A percentile compares a stretch with the other conserved stretches of the same genome.
Conservation (phyloP, 208 protist species). For the Trypanosoma melophagium region DNA sequence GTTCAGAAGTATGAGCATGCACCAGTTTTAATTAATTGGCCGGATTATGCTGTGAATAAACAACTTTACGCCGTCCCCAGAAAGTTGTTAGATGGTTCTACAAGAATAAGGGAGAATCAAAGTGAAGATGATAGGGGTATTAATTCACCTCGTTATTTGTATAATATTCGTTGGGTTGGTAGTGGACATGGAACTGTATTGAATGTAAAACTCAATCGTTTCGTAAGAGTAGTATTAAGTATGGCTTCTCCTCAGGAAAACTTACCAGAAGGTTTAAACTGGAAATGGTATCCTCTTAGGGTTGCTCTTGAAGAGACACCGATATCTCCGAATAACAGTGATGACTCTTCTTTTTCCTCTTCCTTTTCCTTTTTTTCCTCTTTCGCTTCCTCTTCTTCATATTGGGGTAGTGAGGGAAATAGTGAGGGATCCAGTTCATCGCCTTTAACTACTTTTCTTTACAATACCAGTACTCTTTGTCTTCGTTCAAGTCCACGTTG, state of each 20-base stretch:
- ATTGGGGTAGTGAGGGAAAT: too few relatives aligned
- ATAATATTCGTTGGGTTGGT: slow-evolving; percentile 57
- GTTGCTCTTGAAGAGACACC: slow-evolving; percentile 50
- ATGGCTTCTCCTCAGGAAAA: slow-evolving; percentile 52
- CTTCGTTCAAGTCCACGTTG: slow-evolving; percentile 40
- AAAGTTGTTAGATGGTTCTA: background rate
- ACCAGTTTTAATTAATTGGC: slow-evolving; percentile 4
- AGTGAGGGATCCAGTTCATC: too few relatives aligned
- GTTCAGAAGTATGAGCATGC: slow-evolving; percentile 1
- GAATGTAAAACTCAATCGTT: slow-evolving; percentile 56
- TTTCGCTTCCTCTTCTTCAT: background rate
- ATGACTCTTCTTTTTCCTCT: background rate
- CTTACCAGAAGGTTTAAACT: slow-evolving; percentile 17
- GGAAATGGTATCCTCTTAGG: slow-evolving; percentile 35
- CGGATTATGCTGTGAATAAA: background rate
- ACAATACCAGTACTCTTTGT: slow-evolving; percentile 54
- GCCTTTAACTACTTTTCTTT: slow-evolving; percentile 29
- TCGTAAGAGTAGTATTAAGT: slow-evolving; percentile 57
- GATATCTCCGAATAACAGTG: slow-evolving; percentile 18
- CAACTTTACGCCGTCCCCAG: background rate
- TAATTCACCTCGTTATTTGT: slow-evolving; percentile 4
- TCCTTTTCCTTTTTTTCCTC: slow-evolving; percentile 4
- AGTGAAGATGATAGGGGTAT: background rate
- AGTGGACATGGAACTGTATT: slow-evolving; percentile 32
- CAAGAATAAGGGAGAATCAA: background rate